Percentiles rank a stretch among this genome's conserved stretches.
phyloP scores from a whole-genome alignment of 768 basidiomycete genomes.

The Sporobolomyces pararoseus region DNA sequence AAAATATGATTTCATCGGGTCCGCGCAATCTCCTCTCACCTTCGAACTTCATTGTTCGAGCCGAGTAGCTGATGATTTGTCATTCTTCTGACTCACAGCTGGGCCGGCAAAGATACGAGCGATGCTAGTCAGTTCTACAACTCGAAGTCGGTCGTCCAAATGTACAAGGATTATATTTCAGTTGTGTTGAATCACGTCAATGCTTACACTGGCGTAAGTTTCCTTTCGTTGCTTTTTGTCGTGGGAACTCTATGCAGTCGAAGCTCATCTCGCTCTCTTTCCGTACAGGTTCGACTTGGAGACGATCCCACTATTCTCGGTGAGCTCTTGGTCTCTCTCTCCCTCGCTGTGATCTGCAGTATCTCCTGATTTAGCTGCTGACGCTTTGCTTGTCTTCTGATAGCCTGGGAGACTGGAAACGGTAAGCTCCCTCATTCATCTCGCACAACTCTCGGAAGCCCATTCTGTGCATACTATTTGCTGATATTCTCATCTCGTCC shows the following conservation, averaged over 20 bases:
- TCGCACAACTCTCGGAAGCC: too few species aligned
- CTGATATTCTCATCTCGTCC: neutral
- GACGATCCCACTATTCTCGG: conserved; percentile 48
- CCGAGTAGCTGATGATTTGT: neutral
- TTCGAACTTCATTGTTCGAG: neutral
- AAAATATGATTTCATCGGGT: conserved; percentile 48
- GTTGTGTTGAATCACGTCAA: conserved; percentile 47
- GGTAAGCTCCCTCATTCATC: neutral
- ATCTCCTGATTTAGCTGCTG: neutral
- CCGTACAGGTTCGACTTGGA: conserved; percentile 43
- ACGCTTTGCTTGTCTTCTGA: neutral
- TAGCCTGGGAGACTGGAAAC: conserved; percentile 48
- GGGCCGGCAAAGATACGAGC: conserved; percentile 45
- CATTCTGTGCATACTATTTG: too few species aligned
- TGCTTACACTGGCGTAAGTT: conserved; percentile 44
- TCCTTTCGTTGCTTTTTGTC: neutral
- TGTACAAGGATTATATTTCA: conserved; percentile 47
- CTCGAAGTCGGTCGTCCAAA: conserved; percentile 40
- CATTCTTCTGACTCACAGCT: conserved; percentile 32
- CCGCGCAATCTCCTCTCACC: conserved; percentile 12
- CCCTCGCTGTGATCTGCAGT: neutral
- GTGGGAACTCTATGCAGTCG: too few species aligned
- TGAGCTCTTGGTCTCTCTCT: neutral
- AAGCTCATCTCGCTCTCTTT: too few species aligned
- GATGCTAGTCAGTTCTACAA: conserved; percentile 45